A percentile compares a stretch with the other conserved stretches of the same genome.
Conservation (phyloP, 139 green algal genomes). For the Ettlia oleoabundans region DNA sequence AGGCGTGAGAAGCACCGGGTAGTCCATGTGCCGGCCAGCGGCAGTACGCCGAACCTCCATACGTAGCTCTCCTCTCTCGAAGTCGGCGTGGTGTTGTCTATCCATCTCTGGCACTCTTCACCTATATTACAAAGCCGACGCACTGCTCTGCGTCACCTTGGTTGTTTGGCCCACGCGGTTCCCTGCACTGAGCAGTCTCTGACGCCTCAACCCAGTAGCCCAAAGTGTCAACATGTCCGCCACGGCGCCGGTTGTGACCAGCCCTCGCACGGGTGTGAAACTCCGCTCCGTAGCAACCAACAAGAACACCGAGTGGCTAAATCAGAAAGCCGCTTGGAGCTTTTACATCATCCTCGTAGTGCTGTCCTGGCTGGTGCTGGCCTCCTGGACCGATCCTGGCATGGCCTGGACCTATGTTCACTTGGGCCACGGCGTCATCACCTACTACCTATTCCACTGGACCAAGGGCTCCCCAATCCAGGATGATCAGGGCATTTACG, state of each 20-base stretch:
- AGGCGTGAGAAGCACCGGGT: too few relatives aligned
- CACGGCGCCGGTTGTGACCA: slow-evolving; percentile 13
- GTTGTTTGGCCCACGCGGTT: too few relatives aligned
- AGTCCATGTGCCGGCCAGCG: too few relatives aligned
- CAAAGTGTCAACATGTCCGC: background rate
- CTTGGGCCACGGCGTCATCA: slow-evolving; percentile 79
- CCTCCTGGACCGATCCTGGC: slow-evolving; percentile 69
- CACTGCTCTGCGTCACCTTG: too few relatives aligned
- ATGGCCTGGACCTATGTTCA: slow-evolving; percentile 92
- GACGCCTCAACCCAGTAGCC: too few relatives aligned
- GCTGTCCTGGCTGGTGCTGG: slow-evolving; percentile 75
- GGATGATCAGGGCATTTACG: slow-evolving; percentile 84
- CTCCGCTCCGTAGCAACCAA: slow-evolving; percentile 18
- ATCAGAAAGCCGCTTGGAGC: slow-evolving; percentile 63
- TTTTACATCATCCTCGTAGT: slow-evolving; percentile 82
- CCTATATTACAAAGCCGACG: too few relatives aligned
- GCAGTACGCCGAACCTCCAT: too few relatives aligned
- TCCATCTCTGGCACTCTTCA: too few relatives aligned
- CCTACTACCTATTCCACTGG: slow-evolving; percentile 91
- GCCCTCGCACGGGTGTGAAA: slow-evolving; percentile 1
- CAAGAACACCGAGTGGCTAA: slow-evolving; percentile 54
- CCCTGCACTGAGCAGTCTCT: too few relatives aligned
- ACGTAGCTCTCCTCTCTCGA: too few relatives aligned
- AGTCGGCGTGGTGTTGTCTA: too few relatives aligned
- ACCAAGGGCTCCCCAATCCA: slow-evolving; percentile 82